Base-by-base conservation (phyloP, 2,329 filamentous ascomycete genomes). In the Hypoxylon sp. region DNA sequence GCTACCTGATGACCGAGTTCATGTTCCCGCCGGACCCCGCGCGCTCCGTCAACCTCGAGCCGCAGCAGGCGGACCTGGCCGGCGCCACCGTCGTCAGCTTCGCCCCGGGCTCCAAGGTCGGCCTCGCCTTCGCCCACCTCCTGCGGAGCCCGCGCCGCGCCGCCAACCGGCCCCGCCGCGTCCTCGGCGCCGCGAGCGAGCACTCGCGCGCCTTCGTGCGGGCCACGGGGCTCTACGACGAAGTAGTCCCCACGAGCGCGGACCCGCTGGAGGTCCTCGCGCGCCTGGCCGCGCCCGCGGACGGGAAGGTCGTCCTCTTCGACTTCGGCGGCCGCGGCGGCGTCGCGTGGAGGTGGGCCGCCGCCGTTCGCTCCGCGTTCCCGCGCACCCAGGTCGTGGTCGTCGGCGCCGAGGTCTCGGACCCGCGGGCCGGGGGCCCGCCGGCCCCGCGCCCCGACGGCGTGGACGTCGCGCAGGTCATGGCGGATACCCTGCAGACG, bases 11-110 rank as follows among this genome's bases (percentile, higher is more conserved):
- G 18, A 72, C 70, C 22, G 44, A 71, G 14, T 76, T 75, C 69
- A 73, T 74, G 52, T 80, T 80, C 67, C 63, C 76, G 2, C 32
- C 72, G 0, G 66, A 74, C 32, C 60, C 74, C 1, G 32, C 59
- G 9, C 49, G 59, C 9, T 64, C 65, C 38, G 63, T 74, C 6
- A 67, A 71, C 24, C 72, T 65, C 2, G 67, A 64, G 3, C 64
- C 62, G 0, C 66, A 69, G 4, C 74, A 79, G 26, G 76, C 72
- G 1, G 77, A 80, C 22, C 57, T 81, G 0, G 57, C 69, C 1
- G 74, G 68, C 6, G 76, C 78, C 3, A 76, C 71, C 18, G 72
- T 80, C 1, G 61, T 81, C 2, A 63, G 76, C 14, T 70, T 76
- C 46, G 74, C 75, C 5, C 75, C 75, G 2, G 74, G 73, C 8